phyloP scores from a whole-genome alignment of 192 early-diverging fungal species.

The Mortierella hygrophila region DNA sequence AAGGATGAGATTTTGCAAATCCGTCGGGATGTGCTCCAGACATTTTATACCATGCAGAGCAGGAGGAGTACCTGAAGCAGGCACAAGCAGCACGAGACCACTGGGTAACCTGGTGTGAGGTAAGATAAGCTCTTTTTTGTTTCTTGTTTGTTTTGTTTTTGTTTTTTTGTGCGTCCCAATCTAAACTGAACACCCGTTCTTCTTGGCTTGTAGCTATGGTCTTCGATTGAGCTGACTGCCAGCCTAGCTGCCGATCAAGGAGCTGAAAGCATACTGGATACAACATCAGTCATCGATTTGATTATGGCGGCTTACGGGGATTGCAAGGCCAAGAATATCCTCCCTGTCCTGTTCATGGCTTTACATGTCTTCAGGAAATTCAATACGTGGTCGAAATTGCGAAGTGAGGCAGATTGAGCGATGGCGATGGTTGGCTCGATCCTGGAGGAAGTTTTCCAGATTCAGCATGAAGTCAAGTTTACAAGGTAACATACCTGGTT shows the following conservation, averaged over 20 bases:
- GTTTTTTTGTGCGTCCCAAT: not conserved
- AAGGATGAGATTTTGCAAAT: conserved; percentile 16
- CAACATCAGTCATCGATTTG: not conserved
- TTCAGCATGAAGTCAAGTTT: conserved; percentile 24
- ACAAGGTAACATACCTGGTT: conserved; percentile 6
- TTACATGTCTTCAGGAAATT: conserved; percentile 19
- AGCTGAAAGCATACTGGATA: not conserved
- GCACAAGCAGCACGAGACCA: no score
- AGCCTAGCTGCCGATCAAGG: not conserved
- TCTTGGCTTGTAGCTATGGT: not conserved
- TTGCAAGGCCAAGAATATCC: conserved; percentile 7
- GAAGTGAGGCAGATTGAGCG: conserved; percentile 12
- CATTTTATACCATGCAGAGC: not conserved
- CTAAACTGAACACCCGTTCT: not conserved
- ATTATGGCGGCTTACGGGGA: conserved; percentile 18
- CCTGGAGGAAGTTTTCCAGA: conserved; percentile 11
- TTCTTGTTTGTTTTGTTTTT: no score
- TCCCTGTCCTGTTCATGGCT: conserved; percentile 10
- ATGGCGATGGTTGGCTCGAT: conserved; percentile 14
- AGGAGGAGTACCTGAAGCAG: no score
- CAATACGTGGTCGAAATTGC: conserved; percentile 3
- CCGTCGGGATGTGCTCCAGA: conserved; percentile 4
- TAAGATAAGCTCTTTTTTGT: not conserved
- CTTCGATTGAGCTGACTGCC: not conserved
- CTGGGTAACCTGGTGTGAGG: no score